Evolutionary conservation across 73 alveolate species (phyloP), one percentile per base, ranked within the genome.

Genomic region (Paramecium tetraurelia): DNA sequence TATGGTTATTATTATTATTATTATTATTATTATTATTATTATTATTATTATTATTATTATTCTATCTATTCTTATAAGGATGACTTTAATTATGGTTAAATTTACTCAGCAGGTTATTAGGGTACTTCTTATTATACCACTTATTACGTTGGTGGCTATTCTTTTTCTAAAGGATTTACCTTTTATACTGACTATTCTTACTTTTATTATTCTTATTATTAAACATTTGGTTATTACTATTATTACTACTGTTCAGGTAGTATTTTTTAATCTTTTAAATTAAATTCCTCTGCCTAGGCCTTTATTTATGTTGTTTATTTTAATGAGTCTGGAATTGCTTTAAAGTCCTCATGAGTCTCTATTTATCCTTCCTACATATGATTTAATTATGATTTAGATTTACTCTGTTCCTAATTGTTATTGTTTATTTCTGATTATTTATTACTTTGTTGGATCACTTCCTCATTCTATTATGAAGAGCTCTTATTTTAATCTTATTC

Each of bases 1-100:
- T 48, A 21, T 12, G 59, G 0, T 46, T 46, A 14, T 3, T 46
- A 46, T 50, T 50, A 50, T 3, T 50, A 12, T 50, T 1, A 6
- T 50, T 14, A n/a, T n/a, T 50, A 53, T 18, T 53, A 16, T 18
- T 53, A 53, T 53, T 53, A 18, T 53, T 53, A 16, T 20, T 20
- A 35, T 76, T 76, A 36, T 36, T 76, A 22, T 76, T 76, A 35
- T 76, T 76, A 50, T 76, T 76, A 50, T 76, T 76, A 36, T 76
- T 76, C 40, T 4, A 31, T 31, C 12, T 76, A 43, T 76, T 76
- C 41, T 76, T 76, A 50, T 76, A 31, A 36, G 8, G 41, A 50
- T 36, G 41, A 20, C 10, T 76, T 24, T 8, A 5, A 31, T 76
- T 76, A 11, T 31, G 27, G 21, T 76, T 76, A 7, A 44, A 7